Evolutionary conservation across 208 protist genomes (phyloP).

Genomic region (Borovskyia barvae): DNA sequence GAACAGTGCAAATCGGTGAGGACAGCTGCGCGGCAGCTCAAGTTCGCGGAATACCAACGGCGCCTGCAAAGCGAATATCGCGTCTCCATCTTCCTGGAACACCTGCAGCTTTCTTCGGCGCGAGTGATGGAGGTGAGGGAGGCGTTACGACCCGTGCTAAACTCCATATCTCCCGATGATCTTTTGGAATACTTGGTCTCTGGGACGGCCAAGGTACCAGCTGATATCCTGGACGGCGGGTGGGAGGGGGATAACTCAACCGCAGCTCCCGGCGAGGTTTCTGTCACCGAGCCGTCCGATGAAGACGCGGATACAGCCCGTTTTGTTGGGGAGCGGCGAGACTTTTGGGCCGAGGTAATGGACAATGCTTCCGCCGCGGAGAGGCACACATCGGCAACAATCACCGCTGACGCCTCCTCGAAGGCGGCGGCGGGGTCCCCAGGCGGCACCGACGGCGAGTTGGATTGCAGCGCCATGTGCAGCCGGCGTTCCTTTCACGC

Average conservation of each 20-base stretch:
- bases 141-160: constrained; percentile 30
- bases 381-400: background rate
- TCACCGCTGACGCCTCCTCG: background rate
- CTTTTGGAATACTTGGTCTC: constrained; percentile 79
- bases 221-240: constrained; percentile 50
- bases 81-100: constrained; percentile 60
- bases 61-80: constrained; percentile 37
- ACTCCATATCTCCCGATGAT: constrained; percentile 62
- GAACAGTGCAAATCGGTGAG: constrained; percentile 13
- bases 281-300: background rate
- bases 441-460: too few species aligned
- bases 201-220: constrained; percentile 54
- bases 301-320: background rate
- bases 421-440: background rate
- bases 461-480: too few species aligned
- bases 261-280: background rate
- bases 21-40: constrained; percentile 21
- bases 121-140: constrained; percentile 41
- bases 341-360: constrained; percentile 52
- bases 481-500: constrained; percentile 60
- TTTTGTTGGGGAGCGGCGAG: constrained; percentile 5
- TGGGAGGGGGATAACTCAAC: background rate
- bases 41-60: constrained; percentile 30
- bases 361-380: background rate
- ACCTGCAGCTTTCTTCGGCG: constrained; percentile 41